phyloP scores from a whole-genome alignment of 768 basidiomycete species.

The Lentinula sp. region DNA sequence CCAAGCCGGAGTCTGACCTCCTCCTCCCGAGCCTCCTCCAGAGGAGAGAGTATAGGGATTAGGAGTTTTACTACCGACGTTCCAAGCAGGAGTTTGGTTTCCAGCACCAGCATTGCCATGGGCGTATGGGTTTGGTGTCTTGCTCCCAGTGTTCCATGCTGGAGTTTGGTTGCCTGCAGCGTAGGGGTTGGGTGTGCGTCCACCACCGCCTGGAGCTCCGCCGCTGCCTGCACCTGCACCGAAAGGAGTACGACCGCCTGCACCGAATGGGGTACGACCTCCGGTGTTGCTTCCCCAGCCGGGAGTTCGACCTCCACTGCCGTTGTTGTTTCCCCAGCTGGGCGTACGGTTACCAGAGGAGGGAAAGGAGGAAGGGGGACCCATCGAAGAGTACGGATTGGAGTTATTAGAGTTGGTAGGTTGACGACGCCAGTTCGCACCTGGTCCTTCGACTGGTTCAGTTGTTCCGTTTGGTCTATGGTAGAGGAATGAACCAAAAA shows the following conservation, averaged over 20 bases:
- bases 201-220: slow-evolving; percentile 10
- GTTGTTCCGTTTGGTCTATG: slow-evolving; percentile 54
- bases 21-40: slow-evolving; percentile 27
- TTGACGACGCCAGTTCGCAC: slow-evolving; percentile 7
- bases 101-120: slow-evolving; percentile 19
- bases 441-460: slow-evolving; percentile 37
- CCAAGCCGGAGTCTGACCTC: slow-evolving; percentile 44
- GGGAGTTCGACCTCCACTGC: slow-evolving; percentile 22
- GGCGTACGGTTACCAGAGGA: slow-evolving; percentile 12
- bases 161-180: slow-evolving; percentile 58
- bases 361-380: slow-evolving; percentile 33
- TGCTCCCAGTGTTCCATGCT: slow-evolving; percentile 54
- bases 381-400: slow-evolving; percentile 18
- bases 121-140: slow-evolving; percentile 68
- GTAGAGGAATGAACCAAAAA: neutral
- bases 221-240: slow-evolving; percentile 9
- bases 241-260: slow-evolving; percentile 24
- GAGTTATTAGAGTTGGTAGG: neutral
- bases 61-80: slow-evolving; percentile 55
- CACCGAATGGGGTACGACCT: slow-evolving; percentile 43
- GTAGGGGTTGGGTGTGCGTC: slow-evolving; percentile 70
- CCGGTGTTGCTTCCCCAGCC: slow-evolving; percentile 9
- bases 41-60: slow-evolving; percentile 37
- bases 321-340: neutral
- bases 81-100: slow-evolving; percentile 67